A percentile compares a stretch with the other conserved stretches of the same genome.
These are phyloP conservation scores for Mucor mucedo DNA, from an alignment of 371 early-diverging fungal genomes.

Conservation along the genomic window DNA sequence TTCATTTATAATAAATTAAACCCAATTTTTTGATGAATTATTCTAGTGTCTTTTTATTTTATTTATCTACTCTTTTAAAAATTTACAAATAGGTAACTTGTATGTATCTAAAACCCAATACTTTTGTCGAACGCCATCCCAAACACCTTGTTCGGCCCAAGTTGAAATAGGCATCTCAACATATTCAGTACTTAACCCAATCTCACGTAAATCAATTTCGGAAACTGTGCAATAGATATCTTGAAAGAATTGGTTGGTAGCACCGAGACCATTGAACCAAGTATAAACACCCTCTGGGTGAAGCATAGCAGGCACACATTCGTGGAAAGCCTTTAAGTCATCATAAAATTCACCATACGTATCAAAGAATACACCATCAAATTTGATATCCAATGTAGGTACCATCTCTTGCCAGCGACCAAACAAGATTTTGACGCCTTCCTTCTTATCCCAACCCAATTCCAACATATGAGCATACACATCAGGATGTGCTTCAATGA, in stretches of 20 bases:
- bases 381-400: conserved; percentile 68
- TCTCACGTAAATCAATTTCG: conserved; percentile 78
- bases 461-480: conserved; percentile 88
- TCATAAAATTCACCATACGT: conserved; percentile 94
- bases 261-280: conserved; percentile 95
- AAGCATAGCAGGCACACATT: conserved; percentile 79
- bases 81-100: conserved; percentile 77
- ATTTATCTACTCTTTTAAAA: conserved; percentile 31
- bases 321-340: conserved; percentile 87
- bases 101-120: conserved; percentile 85
- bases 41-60: background rate
- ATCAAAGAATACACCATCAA: conserved; percentile 93
- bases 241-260: conserved; percentile 93
- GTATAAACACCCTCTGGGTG: conserved; percentile 83
- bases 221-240: conserved; percentile 91
- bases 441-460: conserved; percentile 85
- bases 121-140: conserved; percentile 86
- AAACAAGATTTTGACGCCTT: conserved; percentile 84
- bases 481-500: conserved; percentile 97
- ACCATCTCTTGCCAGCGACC: conserved; percentile 95
- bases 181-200: conserved; percentile 80
- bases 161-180: conserved; percentile 72
- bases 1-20: background rate
- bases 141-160: conserved; percentile 79
- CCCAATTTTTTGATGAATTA: background rate